Evolutionary conservation across 2,329 filamentous ascomycete genomes (phyloP).

Genomic region (Epichloe bromicola): DNA sequence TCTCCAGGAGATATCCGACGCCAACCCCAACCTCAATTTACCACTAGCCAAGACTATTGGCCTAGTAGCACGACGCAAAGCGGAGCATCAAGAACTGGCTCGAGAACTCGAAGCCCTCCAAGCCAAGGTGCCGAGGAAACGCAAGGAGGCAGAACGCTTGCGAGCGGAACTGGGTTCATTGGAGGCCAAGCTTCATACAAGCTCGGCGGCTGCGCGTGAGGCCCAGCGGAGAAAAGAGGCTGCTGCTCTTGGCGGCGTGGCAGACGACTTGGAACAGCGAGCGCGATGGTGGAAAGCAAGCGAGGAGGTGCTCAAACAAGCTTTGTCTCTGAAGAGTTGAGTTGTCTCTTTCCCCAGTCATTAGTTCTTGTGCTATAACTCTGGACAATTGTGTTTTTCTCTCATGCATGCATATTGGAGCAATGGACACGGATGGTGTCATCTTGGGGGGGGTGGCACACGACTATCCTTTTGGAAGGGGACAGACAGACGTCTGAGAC

Average conservation of each 20-base stretch:
- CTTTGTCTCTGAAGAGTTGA: constrained; percentile 41
- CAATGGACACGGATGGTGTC: background rate
- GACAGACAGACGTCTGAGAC: too few relatives aligned
- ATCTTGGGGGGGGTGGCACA: too few relatives aligned
- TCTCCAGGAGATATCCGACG: constrained; percentile 21
- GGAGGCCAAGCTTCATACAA: constrained; percentile 53
- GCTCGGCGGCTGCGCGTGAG: constrained; percentile 55
- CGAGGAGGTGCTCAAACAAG: constrained; percentile 48
- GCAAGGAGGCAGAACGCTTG: constrained; percentile 53
- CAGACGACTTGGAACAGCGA: constrained; percentile 62
- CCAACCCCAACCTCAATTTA: constrained; percentile 36
- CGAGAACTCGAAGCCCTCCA: constrained; percentile 51
- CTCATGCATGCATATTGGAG: background rate
- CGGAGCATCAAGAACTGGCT: constrained; percentile 42
- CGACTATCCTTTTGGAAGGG: too few relatives aligned
- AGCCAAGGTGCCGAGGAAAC: constrained; percentile 50
- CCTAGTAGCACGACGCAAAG: constrained; percentile 37
- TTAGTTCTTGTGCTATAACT: background rate
- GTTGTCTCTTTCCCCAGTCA: background rate
- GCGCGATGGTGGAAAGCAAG: constrained; percentile 63
- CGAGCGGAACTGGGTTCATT: constrained; percentile 55
- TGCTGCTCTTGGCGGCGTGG: constrained; percentile 48
- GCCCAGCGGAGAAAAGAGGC: constrained; percentile 59
- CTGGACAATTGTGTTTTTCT: background rate
- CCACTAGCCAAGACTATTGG: constrained; percentile 44